A percentile compares a stretch with the other conserved stretches of the same genome.
These are phyloP conservation scores for Picochlorum sp. DNA, from an alignment of 139 green algal genomes.

Conservation along the genomic window DNA sequence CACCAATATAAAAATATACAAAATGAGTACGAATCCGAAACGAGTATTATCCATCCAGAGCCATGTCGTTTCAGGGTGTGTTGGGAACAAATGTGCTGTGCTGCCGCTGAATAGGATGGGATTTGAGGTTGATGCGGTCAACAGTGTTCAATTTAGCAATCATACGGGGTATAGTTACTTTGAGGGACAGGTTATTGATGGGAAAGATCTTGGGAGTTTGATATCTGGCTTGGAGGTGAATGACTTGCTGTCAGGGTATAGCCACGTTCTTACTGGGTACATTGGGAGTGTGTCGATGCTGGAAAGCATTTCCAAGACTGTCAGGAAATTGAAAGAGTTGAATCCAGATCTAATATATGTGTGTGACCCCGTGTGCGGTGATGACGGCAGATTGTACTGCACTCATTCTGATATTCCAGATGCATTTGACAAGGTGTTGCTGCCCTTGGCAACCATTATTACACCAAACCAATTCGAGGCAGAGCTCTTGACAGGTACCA, in stretches of 20 bases:
- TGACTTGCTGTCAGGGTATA: conserved; percentile 59
- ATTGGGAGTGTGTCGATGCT: conserved; percentile 76
- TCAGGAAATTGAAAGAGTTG: conserved; percentile 39
- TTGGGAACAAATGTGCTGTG: conserved; percentile 83
- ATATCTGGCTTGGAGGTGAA: conserved; percentile 79
- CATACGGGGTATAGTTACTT: conserved; percentile 59
- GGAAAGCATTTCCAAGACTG: conserved; percentile 50
- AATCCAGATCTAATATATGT: conserved; percentile 70
- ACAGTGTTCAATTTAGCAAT: conserved; percentile 65
- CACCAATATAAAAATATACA: no score
- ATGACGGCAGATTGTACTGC: conserved; percentile 84
- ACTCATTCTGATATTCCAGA: conserved; percentile 53
- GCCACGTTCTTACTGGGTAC: conserved; percentile 91
- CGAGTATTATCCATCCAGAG: conserved; percentile 74
- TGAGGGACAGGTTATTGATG: conserved; percentile 59
- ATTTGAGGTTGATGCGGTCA: conserved; percentile 82
- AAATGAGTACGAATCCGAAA: no score
- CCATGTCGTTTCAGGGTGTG: conserved; percentile 83
- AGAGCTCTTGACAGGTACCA: conserved; percentile 61
- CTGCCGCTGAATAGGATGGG: conserved; percentile 86
- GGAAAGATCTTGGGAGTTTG: conserved; percentile 52
- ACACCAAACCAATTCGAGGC: conserved; percentile 83
- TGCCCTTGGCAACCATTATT: conserved; percentile 61
- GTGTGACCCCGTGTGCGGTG: conserved; percentile 92
- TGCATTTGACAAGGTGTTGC: conserved; percentile 52